Base-by-base conservation (phyloP, 2,329 filamentous ascomycete genomes). In the Colletotrichum tofieldiae region DNA sequence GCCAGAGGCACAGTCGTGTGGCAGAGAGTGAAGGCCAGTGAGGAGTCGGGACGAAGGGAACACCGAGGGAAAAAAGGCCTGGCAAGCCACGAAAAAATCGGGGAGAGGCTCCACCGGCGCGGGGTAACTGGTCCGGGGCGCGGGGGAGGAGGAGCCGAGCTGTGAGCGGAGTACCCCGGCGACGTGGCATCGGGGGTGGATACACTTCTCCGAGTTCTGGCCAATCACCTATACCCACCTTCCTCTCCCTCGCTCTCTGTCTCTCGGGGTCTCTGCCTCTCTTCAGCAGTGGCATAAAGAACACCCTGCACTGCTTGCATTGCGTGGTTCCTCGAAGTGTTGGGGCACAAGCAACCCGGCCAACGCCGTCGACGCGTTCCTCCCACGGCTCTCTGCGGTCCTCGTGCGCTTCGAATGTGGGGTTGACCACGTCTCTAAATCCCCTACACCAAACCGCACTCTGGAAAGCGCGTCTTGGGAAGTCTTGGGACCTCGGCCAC, bases 131-230 rank as follows among this genome's bases (percentile, higher is more conserved):
- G 45, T 52, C 69, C 69, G 52, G 69, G 59, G 65, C 65, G 65
- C 69, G 69, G 69, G 69, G 65, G 69, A 72, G 65, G 69, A 72
- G 65, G 52, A 63, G 35, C 69, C 69, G 69, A 72, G 69, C 43
- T 61, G 51, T 23, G 23, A 51, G 64, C 35, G 64, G 68, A 51
- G 45, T 52, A 20, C 35, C 60, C 60, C 61, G 60, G 20, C 6
- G 41, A 20, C n/a, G 49, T 43, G 26, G 16, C 35, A 43, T 26
- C 8, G 6, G 9, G 4, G n/a, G 37, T 52, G 60, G 60, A 3
- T 39, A 1, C 35, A 3, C 20, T 5, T 41, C 35, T 20, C 6
- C 5, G 7, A 7, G 11, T 6, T 12, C 20, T 32, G 18, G 8
- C 60, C 60, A 63, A 63, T 35, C 60, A 63, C 26, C 8, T 9